Evolutionary conservation across 2,329 filamentous ascomycete species (phyloP).

Genomic region (Aspergillus nomiae): DNA sequence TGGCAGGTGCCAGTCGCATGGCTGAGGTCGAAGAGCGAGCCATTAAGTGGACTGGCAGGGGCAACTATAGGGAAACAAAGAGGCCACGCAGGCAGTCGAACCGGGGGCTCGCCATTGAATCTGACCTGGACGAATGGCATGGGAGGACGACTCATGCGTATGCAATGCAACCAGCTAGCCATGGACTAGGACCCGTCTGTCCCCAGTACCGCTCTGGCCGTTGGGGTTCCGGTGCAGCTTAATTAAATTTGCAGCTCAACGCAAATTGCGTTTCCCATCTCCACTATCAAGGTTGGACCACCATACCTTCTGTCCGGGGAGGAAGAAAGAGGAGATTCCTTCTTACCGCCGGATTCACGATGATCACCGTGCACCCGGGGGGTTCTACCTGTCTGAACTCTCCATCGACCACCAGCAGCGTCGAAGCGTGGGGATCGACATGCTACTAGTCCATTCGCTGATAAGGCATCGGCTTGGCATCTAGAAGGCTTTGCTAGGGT

Average conservation of each 20-base stretch:
- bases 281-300: background rate
- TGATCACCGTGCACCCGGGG: background rate
- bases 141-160: background rate
- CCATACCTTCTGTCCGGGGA: background rate
- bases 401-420: background rate
- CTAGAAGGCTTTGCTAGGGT: background rate
- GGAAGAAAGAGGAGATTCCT: background rate
- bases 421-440: background rate
- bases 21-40: background rate
- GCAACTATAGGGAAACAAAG: background rate
- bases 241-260: background rate
- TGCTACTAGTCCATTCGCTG: background rate
- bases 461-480: background rate
- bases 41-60: background rate
- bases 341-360: background rate
- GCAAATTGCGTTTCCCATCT: background rate
- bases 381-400: background rate
- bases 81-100: background rate
- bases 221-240: background rate
- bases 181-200: background rate
- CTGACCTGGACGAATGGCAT: background rate
- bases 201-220: background rate
- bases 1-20: background rate
- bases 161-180: constrained; percentile 1
- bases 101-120: background rate